Base-by-base conservation (phyloP, 441 rosid genomes). In the Geranium incanum region DNA sequence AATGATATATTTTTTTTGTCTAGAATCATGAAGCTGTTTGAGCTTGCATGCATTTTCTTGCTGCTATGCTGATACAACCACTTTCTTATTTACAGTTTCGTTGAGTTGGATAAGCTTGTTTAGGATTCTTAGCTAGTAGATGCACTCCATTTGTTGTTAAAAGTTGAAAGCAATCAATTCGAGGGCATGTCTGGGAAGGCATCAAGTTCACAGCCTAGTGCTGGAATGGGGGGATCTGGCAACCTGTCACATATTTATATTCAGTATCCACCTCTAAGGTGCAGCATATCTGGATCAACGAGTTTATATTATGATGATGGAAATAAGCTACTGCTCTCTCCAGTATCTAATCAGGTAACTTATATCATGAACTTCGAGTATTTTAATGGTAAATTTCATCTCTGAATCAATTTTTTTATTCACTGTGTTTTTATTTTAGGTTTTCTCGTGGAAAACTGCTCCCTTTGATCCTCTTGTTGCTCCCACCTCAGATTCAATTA, bases 221-320 rank as follows among this genome's bases (percentile, higher is more conserved):
- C 67, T 75, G 82, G 89, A 68, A 78, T 82, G 66, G 81, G 87
- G 70, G 86, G 84, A 71, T 87, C 97, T 69, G 92, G 93, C 78
- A 89, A 87, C 57, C 80, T 88, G 36, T 95, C 99, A 63, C 99
- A 95, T 84, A 94, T 83, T 78, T 92, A 89, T 77, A 78, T 90
- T 74, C 88, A 86, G 59, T 75, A 85, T 76, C 92, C 96, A 37
- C 86, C 97, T 38, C 80, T 92, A 70, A 80, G 75, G 36, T 89
- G 93, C 83, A 79, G 82, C 80, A 60, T 86, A 81, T 86, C 88
- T 74, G 92, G 84, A 71, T 85, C 95, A 70, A 86, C 83, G 69
- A 88, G 89, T 71, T 84, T 90, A 71, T 88, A 83, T 84, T 92
- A 92, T 72, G 99, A 95, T 76, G 99, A 95, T 81, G 97, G 89